These are phyloP conservation scores for Thelonectria blattea DNA, from an alignment of 2,329 filamentous ascomycete genomes.

Conservation along the genomic window DNA sequence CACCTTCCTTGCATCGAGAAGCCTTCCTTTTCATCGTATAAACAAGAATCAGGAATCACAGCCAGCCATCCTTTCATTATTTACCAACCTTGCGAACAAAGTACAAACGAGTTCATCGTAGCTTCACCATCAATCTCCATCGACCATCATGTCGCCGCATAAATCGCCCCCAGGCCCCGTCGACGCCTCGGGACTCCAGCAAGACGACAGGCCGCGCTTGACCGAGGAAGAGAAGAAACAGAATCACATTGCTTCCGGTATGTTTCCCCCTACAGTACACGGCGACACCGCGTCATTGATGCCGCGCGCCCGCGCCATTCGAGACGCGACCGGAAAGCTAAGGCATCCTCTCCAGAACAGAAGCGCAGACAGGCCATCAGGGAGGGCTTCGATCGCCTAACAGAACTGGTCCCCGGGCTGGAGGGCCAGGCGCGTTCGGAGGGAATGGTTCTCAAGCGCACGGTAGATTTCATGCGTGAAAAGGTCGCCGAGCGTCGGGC, in stretches of 20 bases:
- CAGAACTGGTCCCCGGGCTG: slow-evolving; percentile 79
- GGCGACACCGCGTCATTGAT: no score
- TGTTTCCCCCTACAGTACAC: slow-evolving; percentile 1
- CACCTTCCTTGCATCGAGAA: slow-evolving; percentile 38
- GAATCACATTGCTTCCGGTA: slow-evolving; percentile 62
- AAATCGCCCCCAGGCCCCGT: slow-evolving; percentile 34
- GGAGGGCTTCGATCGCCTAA: slow-evolving; percentile 82
- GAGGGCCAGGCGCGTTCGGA: slow-evolving; percentile 86
- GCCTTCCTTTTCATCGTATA: slow-evolving; percentile 22
- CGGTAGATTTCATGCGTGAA: slow-evolving; percentile 68
- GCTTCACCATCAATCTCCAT: not conserved
- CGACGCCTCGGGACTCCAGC: slow-evolving; percentile 28
- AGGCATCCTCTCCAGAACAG: slow-evolving; percentile 44
- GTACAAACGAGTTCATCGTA: not conserved
- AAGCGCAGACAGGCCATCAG: slow-evolving; percentile 69
- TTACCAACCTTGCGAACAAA: not conserved
- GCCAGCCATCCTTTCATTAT: not conserved
- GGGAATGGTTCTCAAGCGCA: slow-evolving; percentile 78
- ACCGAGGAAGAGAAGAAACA: slow-evolving; percentile 62
- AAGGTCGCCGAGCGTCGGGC: slow-evolving; percentile 64
- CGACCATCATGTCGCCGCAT: slow-evolving; percentile 32
- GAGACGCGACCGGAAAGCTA: slow-evolving; percentile 7
- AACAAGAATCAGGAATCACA: slow-evolving; percentile 1
- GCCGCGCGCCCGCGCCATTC: no score
- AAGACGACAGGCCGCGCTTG: slow-evolving; percentile 57